Evolutionary conservation across 192 early-diverging fungal species (phyloP), one percentile per base, ranked within the genome.

Genomic region (Pilobolus umbonatus): DNA sequence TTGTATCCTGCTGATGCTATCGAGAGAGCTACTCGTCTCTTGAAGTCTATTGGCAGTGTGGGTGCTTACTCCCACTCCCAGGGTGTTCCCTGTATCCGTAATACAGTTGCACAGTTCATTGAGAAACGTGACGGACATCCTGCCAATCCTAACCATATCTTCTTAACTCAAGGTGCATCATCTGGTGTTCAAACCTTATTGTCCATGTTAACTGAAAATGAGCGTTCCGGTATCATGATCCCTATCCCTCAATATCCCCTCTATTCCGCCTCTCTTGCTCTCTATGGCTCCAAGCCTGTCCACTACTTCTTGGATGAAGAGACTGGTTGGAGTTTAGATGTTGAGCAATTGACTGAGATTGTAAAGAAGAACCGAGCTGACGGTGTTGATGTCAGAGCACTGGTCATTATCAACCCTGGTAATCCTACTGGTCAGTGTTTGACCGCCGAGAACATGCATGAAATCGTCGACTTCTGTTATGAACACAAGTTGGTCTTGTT

Each of bases 191-290:
- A 98, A 76, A 78, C 82, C 2, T 82, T 95, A 54, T 78, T 98
- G 22, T 85, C 93, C 62, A 78, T 91, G 65, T 70, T 96, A 35
- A 88, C 93, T 34, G 71, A 85, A 42, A 57, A 87, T 67, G 56
- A 64, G 32, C 78, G 91, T 34, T 88, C 94, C 39, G 96, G 96
- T 30, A 90, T 98, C 62, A 91, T 98, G 94, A 96, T 96, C 57
- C 96, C 96, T 15, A 94, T 96, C 55, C 96, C 96, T 30, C 96
- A 98, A 69, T 98, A 98, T 66, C 96, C 96, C 43, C 82, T 98
- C 29, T 98, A 98, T 77, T 91, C 89, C 24, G 96, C 94, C 19
- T 87, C 90, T 1, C 83, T 98, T 44, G 79, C 89, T 3, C 82
- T 92, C 17, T 80, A 88, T 64, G 78, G 88, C 53, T 93, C 90